These are phyloP conservation scores for Glebionis coronaria DNA, from an alignment of 129 eudicot species.

Conservation along the genomic window DNA sequence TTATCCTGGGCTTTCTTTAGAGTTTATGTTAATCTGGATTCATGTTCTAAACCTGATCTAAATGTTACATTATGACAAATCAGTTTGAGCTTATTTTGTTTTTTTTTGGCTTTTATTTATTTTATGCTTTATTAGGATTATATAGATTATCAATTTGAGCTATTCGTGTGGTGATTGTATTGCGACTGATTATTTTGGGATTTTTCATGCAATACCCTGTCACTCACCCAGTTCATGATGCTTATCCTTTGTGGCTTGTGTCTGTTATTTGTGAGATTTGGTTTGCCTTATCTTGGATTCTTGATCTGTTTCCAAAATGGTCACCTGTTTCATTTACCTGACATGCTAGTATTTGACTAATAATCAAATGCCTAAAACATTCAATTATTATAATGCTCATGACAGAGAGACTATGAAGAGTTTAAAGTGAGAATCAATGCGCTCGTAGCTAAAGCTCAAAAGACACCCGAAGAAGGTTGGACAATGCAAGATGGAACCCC, in stretches of 20 bases:
- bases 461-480: too few species aligned
- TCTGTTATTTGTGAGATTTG: constrained; percentile 89
- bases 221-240: constrained; percentile 82
- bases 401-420: constrained; percentile 82
- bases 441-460: too few species aligned
- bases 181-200: constrained; percentile 65
- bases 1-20: too few species aligned
- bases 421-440: too few species aligned
- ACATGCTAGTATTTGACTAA: not conserved
- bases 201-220: constrained; percentile 78
- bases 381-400: not conserved
- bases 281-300: constrained; percentile 86
- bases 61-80: too few species aligned
- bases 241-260: constrained; percentile 78
- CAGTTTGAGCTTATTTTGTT: too few species aligned
- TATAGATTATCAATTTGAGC: too few species aligned
- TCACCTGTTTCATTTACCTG: constrained; percentile 38
- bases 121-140: too few species aligned
- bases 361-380: not conserved
- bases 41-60: too few species aligned
- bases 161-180: constrained; percentile 56
- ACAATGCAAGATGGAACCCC: too few species aligned
- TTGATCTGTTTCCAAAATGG: constrained; percentile 92
- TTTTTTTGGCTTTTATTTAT: too few species aligned
- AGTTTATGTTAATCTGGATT: too few species aligned